These are phyloP conservation scores for Elaeis guineensis DNA, from an alignment of 176 grass and related monocot genomes.

Conservation along the genomic window DNA sequence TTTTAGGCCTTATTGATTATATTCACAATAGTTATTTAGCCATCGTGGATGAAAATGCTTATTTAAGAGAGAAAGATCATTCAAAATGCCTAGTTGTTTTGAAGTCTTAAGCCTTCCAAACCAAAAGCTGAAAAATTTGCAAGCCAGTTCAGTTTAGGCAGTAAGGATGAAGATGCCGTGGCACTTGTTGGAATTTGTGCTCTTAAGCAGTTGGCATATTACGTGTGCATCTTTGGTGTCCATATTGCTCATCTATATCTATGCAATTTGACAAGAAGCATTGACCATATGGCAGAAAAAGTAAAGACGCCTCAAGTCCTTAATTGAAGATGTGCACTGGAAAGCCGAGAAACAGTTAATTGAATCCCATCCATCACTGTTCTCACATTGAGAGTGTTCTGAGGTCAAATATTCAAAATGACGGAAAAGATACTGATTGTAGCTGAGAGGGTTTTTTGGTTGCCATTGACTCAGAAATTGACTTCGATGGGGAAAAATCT, in stretches of 20 bases:
- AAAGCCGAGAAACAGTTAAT: constrained; percentile 34
- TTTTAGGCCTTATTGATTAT: constrained; percentile 36
- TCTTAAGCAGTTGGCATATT: constrained; percentile 62
- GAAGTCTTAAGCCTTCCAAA: constrained; percentile 48
- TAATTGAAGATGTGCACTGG: constrained; percentile 32
- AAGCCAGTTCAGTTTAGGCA: constrained; percentile 16
- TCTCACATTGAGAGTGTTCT: constrained; percentile 46
- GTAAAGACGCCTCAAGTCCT: constrained; percentile 38
- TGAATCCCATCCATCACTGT: constrained; percentile 56
- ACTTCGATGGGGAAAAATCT: constrained; percentile 44
- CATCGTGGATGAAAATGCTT: constrained; percentile 41
- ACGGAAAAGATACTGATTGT: constrained; percentile 49
- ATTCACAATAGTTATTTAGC: constrained; percentile 36
- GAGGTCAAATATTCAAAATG: constrained; percentile 22
- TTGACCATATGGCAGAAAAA: constrained; percentile 36
- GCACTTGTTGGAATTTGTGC: constrained; percentile 46
- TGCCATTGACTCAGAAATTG: constrained; percentile 50
- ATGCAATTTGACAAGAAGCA: constrained; percentile 36
- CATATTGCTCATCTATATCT: constrained; percentile 60
- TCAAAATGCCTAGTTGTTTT: constrained; percentile 7
- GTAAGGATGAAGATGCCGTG: constrained; percentile 32
- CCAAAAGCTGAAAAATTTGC: constrained; percentile 42
- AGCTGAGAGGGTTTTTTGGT: constrained; percentile 53
- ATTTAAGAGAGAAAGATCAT: constrained; percentile 26
- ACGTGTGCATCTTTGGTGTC: constrained; percentile 68